Base-by-base conservation (phyloP, 1,284 basidiomycete genomes). In the Leccinum laetum region DNA sequence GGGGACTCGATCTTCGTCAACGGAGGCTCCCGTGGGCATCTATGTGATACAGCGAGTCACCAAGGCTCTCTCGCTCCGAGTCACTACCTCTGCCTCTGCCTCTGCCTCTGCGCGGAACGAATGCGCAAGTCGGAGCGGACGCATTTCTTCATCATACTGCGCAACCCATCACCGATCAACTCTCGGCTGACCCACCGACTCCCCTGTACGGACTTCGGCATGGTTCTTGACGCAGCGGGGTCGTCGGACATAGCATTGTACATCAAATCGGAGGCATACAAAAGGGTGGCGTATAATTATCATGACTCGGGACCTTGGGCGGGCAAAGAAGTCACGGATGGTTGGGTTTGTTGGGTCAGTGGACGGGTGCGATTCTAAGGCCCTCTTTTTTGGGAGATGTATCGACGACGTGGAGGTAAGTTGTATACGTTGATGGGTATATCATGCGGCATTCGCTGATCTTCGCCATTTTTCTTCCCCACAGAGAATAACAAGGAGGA, bases 1-100 rank as follows among this genome's bases (percentile, higher is more conserved):
- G 81, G 82, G 1, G 83, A 85, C 67, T 80, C 78, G 1, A 77
- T 92, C 5, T 83, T 91, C 66, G 79, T 92, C 67, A 86, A 90
- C 56, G 90, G 91, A 0, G 90, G 88, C 0, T 86, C 84, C 84
- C 2, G 88, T 90, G 2, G 91, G 90, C 0, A 79, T 81, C 24
- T 82, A 82, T 64, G 88, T 85, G 0, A 85, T 91, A 49, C 89
- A 92, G 70, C 77, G 32, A 35, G 32, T 91, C 32, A 86, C 87
- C 2, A 89, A 88, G 67, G 79, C 82, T 2, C 79, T 81, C 65
- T 86, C 86, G 0, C 81, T 84, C 52, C 82, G 74, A 10, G 87
- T 92, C 1, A 79, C 84, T 9, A 82, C 83, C 0, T 84, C 82
- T 3, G 32, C 83, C 0, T 84, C 82, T 3, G 32, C 32, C 32